Conservation (phyloP, 1,284 basidiomycete species). For the Ustanciosporium gigantosporum region DNA sequence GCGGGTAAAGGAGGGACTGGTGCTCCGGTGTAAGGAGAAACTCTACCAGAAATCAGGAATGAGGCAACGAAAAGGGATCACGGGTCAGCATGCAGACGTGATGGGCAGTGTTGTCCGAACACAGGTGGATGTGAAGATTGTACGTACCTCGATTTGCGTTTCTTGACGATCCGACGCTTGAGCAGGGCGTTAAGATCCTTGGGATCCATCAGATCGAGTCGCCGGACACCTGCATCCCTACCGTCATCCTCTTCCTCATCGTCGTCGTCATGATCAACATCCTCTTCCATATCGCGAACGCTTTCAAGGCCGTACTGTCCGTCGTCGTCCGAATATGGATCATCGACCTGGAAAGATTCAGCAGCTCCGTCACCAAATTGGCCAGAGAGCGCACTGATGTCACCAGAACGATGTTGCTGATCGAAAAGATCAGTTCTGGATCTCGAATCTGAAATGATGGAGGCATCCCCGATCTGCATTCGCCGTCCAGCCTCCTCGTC, state of each 20-base stretch:
- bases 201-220: slow-evolving; percentile 23
- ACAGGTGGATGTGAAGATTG: too few species aligned
- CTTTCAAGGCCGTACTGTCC: slow-evolving; percentile 13
- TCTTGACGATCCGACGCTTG: slow-evolving; percentile 33
- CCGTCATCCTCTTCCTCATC: slow-evolving; percentile 13
- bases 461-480: slow-evolving; percentile 3
- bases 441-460: slow-evolving; percentile 1
- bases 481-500: slow-evolving; percentile 23
- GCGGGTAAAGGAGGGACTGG: slow-evolving; percentile 22
- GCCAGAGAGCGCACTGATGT: slow-evolving; percentile 13
- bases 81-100: neutral
- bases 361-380: neutral
- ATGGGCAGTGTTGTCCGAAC: neutral
- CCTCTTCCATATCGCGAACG: slow-evolving; percentile 1
- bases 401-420: neutral
- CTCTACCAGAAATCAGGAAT: too few species aligned
- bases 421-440: neutral
- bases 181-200: slow-evolving; percentile 35
- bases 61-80: too few species aligned
- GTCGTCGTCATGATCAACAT: slow-evolving; percentile 4
- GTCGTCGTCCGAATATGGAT: slow-evolving; percentile 25
- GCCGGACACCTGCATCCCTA: slow-evolving; percentile 3
- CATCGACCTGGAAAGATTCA: slow-evolving; percentile 24
- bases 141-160: slow-evolving; percentile 31
- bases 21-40: slow-evolving; percentile 17